Base-by-base conservation (phyloP, 1,284 basidiomycete genomes). In the Marasmius tenuissimus region DNA sequence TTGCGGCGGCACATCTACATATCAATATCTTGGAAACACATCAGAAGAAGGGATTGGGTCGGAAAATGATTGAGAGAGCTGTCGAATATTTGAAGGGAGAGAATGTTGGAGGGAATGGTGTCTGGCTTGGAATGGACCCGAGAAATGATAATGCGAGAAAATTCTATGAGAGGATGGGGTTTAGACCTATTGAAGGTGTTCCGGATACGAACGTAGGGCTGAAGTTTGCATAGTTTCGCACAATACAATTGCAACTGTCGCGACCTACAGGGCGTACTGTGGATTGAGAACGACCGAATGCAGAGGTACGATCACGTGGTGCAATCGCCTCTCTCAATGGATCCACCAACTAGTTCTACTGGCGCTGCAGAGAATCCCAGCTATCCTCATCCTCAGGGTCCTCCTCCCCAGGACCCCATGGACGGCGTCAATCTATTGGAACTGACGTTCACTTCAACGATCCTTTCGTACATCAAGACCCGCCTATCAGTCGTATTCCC, bases 1-100 rank as follows among this genome's bases (percentile, higher is more conserved):
- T 85, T 68, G 82, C 86, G 14, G 81, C 84, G 11, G 87, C 86
- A 10, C 87, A 89, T 72, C 67, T 90, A 68, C 88, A 90, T 69
- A 87, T 90, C 70, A 78, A 91, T 66, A 82, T 90, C 58, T 69
- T 90, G 61, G 79, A 84, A 16, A 76, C 75, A 58, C 83, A 85
- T 71, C 87, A 87, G 71, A 75, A 81, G 56, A 77, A 82, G 63
- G 88, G 87, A 18, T 89, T 84, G 84, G 89, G 88, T 3, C 76
- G 79, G 63, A 82, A 76, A 70, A 70, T 91, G 63, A 83, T 90
- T 61, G 77, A 72, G 49, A 72, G 67, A 34, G 85, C 82, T 11
- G 78, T 87, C 22, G 73, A 79, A 56, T 75, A 82, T 70, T 70
- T 90, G 68, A 78, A 76, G 59, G 76, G 71, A 54, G 72, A 78